Conservation (phyloP, 1,139 yeast species). For the Trichomonascaceae sp. region DNA sequence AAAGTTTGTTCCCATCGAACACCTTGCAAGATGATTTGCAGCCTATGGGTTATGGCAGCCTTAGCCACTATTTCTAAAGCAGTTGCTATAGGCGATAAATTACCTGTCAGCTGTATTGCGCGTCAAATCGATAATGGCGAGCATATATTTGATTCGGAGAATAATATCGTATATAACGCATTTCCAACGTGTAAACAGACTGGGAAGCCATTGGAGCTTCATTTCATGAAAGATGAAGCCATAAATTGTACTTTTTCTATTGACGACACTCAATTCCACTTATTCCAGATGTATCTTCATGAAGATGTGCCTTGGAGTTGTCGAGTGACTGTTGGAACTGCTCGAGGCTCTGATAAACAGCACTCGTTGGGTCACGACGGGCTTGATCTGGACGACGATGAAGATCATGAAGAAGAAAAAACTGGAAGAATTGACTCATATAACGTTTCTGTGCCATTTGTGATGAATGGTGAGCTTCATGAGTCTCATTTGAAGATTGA, state of each 20-base stretch:
- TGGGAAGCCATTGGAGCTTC: slow-evolving; percentile 48
- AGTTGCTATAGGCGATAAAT: slow-evolving; percentile 36
- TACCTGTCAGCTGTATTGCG: slow-evolving; percentile 55
- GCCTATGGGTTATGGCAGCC: slow-evolving; percentile 73
- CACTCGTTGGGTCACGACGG: slow-evolving; percentile 2
- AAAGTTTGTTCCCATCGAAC: not conserved
- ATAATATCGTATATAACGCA: slow-evolving; percentile 49
- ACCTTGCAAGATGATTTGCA: slow-evolving; percentile 53
- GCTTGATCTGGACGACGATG: slow-evolving; percentile 7
- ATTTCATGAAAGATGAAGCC: slow-evolving; percentile 49
- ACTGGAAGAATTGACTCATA: not conserved
- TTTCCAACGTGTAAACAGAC: slow-evolving; percentile 66
- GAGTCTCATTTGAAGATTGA: slow-evolving; percentile 70
- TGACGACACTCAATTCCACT: slow-evolving; percentile 63
- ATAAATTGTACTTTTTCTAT: slow-evolving; percentile 57
- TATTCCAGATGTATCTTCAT: slow-evolving; percentile 69
- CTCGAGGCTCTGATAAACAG: slow-evolving; percentile 10
- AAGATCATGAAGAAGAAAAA: slow-evolving; percentile 2
- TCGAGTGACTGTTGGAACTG: slow-evolving; percentile 38
- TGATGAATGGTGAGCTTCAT: slow-evolving; percentile 60
- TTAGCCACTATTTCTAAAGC: slow-evolving; percentile 42
- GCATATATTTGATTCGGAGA: slow-evolving; percentile 54
- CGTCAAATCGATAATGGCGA: slow-evolving; percentile 72
- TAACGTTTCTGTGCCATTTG: slow-evolving; percentile 45
- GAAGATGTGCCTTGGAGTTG: slow-evolving; percentile 75